These are phyloP conservation scores for Penicillium daleae DNA, from an alignment of 495 filamentous ascomycete genomes.

Conservation along the genomic window DNA sequence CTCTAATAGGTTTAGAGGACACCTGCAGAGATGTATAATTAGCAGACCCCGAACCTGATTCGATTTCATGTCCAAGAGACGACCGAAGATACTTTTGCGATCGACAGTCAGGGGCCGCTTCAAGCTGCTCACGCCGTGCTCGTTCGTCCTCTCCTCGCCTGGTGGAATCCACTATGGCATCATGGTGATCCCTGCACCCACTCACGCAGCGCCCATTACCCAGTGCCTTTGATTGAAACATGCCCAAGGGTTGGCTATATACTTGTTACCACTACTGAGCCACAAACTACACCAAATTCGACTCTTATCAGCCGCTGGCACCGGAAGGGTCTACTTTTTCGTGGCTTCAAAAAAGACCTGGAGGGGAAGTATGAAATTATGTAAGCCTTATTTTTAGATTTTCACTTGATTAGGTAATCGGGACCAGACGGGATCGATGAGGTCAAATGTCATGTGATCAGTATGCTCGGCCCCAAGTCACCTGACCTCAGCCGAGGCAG, in stretches of 20 bases:
- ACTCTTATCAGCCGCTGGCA: neutral
- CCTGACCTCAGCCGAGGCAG: slow-evolving; percentile 19
- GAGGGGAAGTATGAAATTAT: neutral
- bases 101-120: neutral
- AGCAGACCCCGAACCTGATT: neutral
- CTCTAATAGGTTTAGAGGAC: neutral
- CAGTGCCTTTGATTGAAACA: neutral
- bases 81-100: neutral
- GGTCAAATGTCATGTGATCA: slow-evolving; percentile 9
- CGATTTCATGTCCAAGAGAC: neutral
- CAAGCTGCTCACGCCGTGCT: neutral
- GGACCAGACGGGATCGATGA: neutral
- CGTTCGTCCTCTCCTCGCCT: neutral
- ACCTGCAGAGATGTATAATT: neutral
- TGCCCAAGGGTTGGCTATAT: neutral
- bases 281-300: neutral
- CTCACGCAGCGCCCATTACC: slow-evolving; percentile 11
- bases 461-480: neutral
- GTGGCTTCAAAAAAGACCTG: neutral
- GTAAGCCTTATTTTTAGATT: no score
- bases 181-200: slow-evolving; percentile 19
- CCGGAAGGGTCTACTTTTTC: neutral
- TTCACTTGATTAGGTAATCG: neutral
- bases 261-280: neutral
- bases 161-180: slow-evolving; percentile 9